Percentiles rank a stretch among this genome's conserved stretches.
These are phyloP conservation scores for Aspergillus oerlinghausenensis DNA, from an alignment of 2,329 filamentous ascomycete species.

Conservation along the genomic window DNA sequence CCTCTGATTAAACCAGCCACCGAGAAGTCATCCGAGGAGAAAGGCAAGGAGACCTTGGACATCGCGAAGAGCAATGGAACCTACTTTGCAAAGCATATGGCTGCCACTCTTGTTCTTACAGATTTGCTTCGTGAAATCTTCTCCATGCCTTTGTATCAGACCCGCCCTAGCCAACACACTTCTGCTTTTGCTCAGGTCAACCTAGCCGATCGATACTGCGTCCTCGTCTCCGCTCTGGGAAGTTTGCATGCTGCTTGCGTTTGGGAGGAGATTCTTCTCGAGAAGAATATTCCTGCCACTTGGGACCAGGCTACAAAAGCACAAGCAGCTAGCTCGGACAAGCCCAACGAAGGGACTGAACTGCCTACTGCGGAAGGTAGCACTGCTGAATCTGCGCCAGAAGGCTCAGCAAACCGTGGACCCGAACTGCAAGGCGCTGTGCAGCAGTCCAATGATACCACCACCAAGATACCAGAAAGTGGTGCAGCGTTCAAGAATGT, in stretches of 20 bases:
- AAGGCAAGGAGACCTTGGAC: constrained; percentile 24
- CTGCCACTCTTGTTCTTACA: constrained; percentile 71
- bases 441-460: constrained; percentile 15
- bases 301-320: constrained; percentile 48
- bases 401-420: constrained; percentile 17
- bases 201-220: constrained; percentile 75
- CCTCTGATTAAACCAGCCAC: constrained; percentile 49
- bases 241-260: constrained; percentile 73
- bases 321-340: constrained; percentile 35
- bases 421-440: constrained; percentile 12
- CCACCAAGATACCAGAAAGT: constrained; percentile 23
- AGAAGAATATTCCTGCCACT: constrained; percentile 64
- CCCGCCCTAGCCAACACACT: constrained; percentile 55
- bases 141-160: constrained; percentile 58
- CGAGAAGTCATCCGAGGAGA: constrained; percentile 15
- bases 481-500: constrained; percentile 65
- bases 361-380: constrained; percentile 17
- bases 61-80: constrained; percentile 60
- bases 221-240: constrained; percentile 70
- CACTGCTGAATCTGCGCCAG: constrained; percentile 17
- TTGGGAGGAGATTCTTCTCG: constrained; percentile 76
- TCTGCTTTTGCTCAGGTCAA: constrained; percentile 72
- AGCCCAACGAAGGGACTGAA: constrained; percentile 36
- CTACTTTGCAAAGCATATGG: constrained; percentile 69
- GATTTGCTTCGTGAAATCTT: constrained; percentile 72